A percentile compares a stretch with the other conserved stretches of the same genome.
phyloP scores from a whole-genome alignment of 73 alveolate genomes.

The Tetrahymena malaccensis region DNA sequence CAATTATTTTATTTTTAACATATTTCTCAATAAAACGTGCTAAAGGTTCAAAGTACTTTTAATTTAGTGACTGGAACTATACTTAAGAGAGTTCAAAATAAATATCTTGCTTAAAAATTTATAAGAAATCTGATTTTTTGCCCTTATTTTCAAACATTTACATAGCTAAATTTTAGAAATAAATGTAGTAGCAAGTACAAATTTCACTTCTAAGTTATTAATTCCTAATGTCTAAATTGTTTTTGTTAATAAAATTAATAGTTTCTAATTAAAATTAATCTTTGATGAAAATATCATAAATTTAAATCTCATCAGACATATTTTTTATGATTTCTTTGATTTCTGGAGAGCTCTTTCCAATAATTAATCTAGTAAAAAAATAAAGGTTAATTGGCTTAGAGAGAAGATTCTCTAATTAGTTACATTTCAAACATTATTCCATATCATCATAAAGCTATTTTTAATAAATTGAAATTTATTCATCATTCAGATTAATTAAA shows the following conservation, averaged over 20 bases:
- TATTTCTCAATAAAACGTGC: not conserved
- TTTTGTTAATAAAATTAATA: not conserved
- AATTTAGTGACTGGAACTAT: not conserved
- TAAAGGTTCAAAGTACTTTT: not conserved
- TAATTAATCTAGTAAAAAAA: not conserved
- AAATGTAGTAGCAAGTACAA: not conserved
- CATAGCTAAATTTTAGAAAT: not conserved
- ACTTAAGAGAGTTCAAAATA: not conserved
- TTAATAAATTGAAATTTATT: not conserved
- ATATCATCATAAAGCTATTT: too few relatives aligned
- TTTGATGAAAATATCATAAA: not conserved
- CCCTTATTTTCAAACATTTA: not conserved
- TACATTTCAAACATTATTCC: not conserved
- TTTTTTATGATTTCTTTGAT: not conserved
- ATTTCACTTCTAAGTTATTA: not conserved
- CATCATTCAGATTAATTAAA: not conserved
- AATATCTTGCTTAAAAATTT: not conserved
- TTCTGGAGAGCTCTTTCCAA: not conserved
- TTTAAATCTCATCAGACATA: not conserved
- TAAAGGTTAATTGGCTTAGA: not conserved
- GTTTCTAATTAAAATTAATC: not conserved
- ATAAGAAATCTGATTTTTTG: not conserved
- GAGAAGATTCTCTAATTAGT: not conserved
- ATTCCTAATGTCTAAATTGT: not conserved
- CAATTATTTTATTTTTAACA: not conserved